These are phyloP conservation scores for Neurospora intermedia DNA, from an alignment of 495 filamentous ascomycete species.

Conservation along the genomic window DNA sequence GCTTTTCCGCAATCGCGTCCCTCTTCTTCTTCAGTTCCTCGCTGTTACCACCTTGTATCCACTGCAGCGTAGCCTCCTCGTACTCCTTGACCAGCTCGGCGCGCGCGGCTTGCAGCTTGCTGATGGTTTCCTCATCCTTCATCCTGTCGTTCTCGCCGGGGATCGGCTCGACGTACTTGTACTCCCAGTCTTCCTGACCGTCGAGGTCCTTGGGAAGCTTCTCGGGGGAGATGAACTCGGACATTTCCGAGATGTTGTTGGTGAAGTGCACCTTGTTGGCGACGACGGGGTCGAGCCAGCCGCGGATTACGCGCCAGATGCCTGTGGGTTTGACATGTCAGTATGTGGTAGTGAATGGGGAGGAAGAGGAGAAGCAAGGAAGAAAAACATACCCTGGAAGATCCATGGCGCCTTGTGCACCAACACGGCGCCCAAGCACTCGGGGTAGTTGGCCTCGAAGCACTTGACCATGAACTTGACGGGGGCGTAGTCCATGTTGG, in stretches of 20 bases:
- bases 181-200: conserved; percentile 72
- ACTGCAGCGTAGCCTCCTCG: conserved; percentile 58
- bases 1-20: conserved; percentile 42
- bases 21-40: conserved; percentile 35
- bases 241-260: conserved; percentile 67
- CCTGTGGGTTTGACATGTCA: conserved; percentile 27
- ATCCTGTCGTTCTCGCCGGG: conserved; percentile 61
- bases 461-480: conserved; percentile 99
- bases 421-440: conserved; percentile 82
- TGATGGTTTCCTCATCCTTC: conserved; percentile 53
- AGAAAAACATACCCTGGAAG: conserved; percentile 66
- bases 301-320: conserved; percentile 81
- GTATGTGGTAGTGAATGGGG: too few species aligned
- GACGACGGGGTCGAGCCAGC: conserved; percentile 96
- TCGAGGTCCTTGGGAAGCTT: conserved; percentile 74
- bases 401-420: conserved; percentile 96
- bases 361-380: too few species aligned
- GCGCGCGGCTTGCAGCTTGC: conserved; percentile 48
- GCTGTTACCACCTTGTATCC: conserved; percentile 44
- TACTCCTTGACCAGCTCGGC: conserved; percentile 53
- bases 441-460: conserved; percentile 98
- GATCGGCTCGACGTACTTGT: conserved; percentile 67
- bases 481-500: conserved; percentile 96
- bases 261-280: conserved; percentile 93
- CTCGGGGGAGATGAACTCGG: conserved; percentile 56